Percentiles rank a stretch among this genome's conserved stretches.
phyloP scores from a whole-genome alignment of 108 stramenopile genomes.

The Cylindrotheca fusiformis region DNA sequence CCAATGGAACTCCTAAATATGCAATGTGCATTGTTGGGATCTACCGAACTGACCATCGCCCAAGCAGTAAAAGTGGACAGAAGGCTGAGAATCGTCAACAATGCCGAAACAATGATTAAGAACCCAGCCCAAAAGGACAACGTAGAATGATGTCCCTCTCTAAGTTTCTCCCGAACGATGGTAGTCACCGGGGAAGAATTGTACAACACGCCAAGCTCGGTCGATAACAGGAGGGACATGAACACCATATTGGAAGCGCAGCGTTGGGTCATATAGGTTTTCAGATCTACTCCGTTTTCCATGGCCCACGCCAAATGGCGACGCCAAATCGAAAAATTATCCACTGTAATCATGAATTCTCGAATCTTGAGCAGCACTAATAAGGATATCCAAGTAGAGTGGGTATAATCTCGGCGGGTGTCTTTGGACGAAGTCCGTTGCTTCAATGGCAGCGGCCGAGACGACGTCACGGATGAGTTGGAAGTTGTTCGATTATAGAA shows the following conservation, averaged over 20 bases:
- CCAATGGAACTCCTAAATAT: conserved; percentile 53
- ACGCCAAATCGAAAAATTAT: conserved; percentile 49
- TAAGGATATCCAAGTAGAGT: conserved; percentile 42
- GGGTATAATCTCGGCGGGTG: conserved; percentile 33
- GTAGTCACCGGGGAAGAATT: conserved; percentile 41
- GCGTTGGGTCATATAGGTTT: conserved; percentile 54
- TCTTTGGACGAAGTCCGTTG: conserved; percentile 52
- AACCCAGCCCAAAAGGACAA: conserved; percentile 56
- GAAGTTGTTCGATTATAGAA: background rate
- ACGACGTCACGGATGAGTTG: too few relatives aligned
- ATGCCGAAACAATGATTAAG: conserved; percentile 46
- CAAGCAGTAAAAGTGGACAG: conserved; percentile 52
- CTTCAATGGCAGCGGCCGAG: conserved; percentile 41
- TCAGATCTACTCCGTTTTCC: conserved; percentile 46
- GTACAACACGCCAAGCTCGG: conserved; percentile 54
- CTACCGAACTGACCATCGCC: conserved; percentile 44
- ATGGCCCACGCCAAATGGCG: conserved; percentile 64
- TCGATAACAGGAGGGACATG: conserved; percentile 60
- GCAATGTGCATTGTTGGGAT: conserved; percentile 55
- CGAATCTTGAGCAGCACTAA: conserved; percentile 35
- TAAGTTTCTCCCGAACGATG: conserved; percentile 37
- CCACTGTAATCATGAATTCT: conserved; percentile 49
- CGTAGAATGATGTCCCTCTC: conserved; percentile 25
- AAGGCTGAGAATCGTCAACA: conserved; percentile 51
- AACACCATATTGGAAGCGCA: conserved; percentile 67